Evolutionary conservation across 2,329 filamentous ascomycete genomes (phyloP).

Genomic region (Aureobasidium vineae): DNA sequence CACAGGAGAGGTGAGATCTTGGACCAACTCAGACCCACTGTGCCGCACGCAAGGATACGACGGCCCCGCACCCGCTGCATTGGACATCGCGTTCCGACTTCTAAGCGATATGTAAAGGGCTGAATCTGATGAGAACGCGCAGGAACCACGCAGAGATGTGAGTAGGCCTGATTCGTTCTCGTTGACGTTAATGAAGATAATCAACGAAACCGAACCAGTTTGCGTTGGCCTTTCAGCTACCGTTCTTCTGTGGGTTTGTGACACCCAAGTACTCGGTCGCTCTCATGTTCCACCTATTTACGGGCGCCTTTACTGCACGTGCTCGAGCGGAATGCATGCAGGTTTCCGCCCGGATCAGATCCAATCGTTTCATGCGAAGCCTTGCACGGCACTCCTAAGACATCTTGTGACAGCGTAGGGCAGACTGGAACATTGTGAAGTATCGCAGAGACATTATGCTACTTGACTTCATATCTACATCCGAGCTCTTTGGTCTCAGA

Average conservation of each 20-base stretch:
- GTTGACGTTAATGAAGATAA: neutral
- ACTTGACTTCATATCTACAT: neutral
- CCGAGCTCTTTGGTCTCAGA: neutral
- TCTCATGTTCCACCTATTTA: neutral
- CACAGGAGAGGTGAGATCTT: neutral
- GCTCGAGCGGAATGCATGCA: conserved; percentile 15
- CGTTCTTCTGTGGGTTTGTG: neutral
- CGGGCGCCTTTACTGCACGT: conserved; percentile 6
- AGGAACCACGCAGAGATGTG: neutral
- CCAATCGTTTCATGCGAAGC: conserved; percentile 1
- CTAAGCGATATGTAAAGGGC: neutral
- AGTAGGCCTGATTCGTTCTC: conserved; percentile 9
- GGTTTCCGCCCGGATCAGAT: conserved; percentile 7
- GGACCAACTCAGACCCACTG: conserved; percentile 12
- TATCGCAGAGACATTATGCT: neutral
- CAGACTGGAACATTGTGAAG: neutral
- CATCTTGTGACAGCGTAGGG: neutral
- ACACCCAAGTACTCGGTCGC: neutral
- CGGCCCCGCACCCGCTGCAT: conserved; percentile 23
- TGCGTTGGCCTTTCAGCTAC: neutral
- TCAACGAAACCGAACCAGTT: neutral
- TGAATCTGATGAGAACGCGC: neutral
- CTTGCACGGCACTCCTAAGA: conserved; percentile 5
- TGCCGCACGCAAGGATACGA: neutral
- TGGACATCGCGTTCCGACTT: neutral